Base-by-base conservation (phyloP, 139 green algal genomes). In the Pleodorina starrii region DNA sequence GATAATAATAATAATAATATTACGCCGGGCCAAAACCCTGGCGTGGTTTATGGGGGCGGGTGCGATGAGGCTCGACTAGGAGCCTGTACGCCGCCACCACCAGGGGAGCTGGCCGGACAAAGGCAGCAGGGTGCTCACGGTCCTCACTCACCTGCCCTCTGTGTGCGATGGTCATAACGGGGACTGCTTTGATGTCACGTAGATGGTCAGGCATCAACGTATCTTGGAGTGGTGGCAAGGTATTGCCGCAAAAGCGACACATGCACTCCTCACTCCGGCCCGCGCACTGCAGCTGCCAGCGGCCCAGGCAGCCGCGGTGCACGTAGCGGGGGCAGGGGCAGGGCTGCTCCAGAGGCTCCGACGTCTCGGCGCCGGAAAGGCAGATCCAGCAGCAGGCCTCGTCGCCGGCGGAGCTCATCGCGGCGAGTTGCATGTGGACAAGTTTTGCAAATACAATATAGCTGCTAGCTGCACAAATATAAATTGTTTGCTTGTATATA, bases 351-450 rank as follows among this genome's bases (percentile, higher is more conserved):
- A 77, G 69, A 3, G 21, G 21, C 12, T 35, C 69, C 12, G 36
- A 12, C n/a, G n/a, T n/a, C 11, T 77, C 69, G 36, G 69, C 12
- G 36, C 69, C 69, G 12, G 19, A 50, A 29, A 77, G 69, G 69
- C 69, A 77, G 36, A 77, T 77, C 69, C 69, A 77, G 69, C 69
- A 77, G 69, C 35, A 50, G 69, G n/a, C n/a, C n/a, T 77, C 69
- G 69, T 35, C 36, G 48, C 48, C 10, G 69, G 69, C 16, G 69
- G 48, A 10, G 11, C 10, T 57, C 48, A n/a, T n/a, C n/a, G n/a
- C n/a, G n/a, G n/a, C n/a, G n/a, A n/a, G n/a, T n/a, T n/a, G n/a
- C 17, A 25, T 36, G 9, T 71, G 21, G 5, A 35, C 21, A 32
- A 36, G 59, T 71, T 11, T 35, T 32, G 27, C 9, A n/a, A 71